Evolutionary conservation across 306 rosid genomes (phyloP).

Genomic region (Lathyrus sativus): DNA sequence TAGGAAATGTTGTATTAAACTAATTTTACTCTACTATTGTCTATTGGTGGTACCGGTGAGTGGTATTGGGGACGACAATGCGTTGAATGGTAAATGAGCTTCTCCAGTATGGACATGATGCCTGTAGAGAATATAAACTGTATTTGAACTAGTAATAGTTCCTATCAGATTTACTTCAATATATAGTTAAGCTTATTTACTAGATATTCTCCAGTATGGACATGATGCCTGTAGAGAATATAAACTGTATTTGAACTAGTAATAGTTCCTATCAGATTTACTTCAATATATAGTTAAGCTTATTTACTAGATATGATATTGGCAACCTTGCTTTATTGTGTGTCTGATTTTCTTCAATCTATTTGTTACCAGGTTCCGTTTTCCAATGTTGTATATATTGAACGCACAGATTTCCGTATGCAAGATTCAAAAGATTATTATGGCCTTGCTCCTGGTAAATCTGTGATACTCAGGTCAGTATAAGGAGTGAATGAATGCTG

Average conservation of each 20-base stretch:
- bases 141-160: not conserved
- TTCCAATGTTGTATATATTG: conserved; percentile 81
- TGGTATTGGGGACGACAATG: not conserved
- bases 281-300: not conserved
- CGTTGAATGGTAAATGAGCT: not conserved
- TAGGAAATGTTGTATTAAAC: not conserved
- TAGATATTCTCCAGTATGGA: not conserved
- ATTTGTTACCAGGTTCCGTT: conserved; percentile 65
- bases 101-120: not conserved
- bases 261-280: not conserved
- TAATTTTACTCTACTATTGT: conserved; percentile 7
- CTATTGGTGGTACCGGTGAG: not conserved
- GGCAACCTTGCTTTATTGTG: conserved; percentile 3
- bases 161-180: not conserved
- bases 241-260: not conserved
- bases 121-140: not conserved
- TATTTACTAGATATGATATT: conserved; percentile 8
- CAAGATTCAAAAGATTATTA: conserved; percentile 92
- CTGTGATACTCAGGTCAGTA: conserved; percentile 81
- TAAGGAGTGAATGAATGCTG: conserved; percentile 19
- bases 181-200: not conserved
- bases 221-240: not conserved
- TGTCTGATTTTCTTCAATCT: conserved; percentile 26
- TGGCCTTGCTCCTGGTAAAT: conserved; percentile 98
- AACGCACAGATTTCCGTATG: conserved; percentile 84